Evolutionary conservation across 345 rosid species (phyloP).

Genomic region (Corchorus capsularis): DNA sequence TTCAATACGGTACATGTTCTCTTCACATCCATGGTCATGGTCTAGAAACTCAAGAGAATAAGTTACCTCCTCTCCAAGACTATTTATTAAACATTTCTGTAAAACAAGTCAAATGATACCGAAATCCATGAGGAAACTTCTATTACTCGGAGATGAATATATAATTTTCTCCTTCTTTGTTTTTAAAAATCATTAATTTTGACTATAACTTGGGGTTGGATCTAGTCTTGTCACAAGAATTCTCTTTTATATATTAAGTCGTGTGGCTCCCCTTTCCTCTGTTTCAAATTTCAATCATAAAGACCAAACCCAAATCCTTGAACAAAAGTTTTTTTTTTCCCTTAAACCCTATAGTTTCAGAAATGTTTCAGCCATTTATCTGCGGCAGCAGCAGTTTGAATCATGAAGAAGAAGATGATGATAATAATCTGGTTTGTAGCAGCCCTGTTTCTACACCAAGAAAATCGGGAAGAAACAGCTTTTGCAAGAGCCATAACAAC

Average conservation of each 20-base stretch:
- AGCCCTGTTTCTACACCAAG: slow-evolving; percentile 24
- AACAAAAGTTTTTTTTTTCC: not conserved
- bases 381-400: slow-evolving; percentile 46
- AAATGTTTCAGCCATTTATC: slow-evolving; percentile 38
- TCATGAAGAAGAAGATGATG: slow-evolving; percentile 28
- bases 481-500: slow-evolving; percentile 20
- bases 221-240: not conserved
- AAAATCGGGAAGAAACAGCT: slow-evolving; percentile 33
- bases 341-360: slow-evolving; percentile 3
- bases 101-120: slow-evolving; percentile 1
- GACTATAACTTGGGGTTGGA: not conserved
- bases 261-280: not conserved
- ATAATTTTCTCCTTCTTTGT: not conserved
- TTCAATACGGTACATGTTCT: not conserved
- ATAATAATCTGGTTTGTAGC: slow-evolving; percentile 20
- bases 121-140: slow-evolving; percentile 6
- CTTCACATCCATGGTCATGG: not conserved
- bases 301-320: not conserved
- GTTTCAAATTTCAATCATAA: not conserved
- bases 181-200: not conserved
- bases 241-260: not conserved
- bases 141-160: not conserved
- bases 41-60: no score
- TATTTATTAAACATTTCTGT: not conserved
- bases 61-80: not conserved